Evolutionary conservation across 805 yeast species (phyloP), one percentile per base, ranked within the genome.

Genomic region (Aciculoconidium aculeatum): DNA sequence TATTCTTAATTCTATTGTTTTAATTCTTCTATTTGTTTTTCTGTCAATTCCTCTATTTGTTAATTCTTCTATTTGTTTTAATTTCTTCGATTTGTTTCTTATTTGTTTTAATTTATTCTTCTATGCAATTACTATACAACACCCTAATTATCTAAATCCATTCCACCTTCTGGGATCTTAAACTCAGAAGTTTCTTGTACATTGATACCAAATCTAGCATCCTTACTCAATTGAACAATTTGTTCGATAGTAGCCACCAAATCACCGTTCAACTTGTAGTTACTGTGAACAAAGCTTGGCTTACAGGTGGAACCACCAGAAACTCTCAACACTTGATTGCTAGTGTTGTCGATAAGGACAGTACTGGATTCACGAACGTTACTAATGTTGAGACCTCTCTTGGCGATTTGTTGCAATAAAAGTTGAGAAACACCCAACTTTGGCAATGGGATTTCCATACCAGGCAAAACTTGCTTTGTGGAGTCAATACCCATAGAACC

Each of bases 241-340:
- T 75, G 71, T 37, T 64, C 51, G 24, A 77, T 67, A 32, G 72
- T 70, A 32, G 66, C 63, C 10, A 40, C 37, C 33, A 47, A 65
- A 5, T 63, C 59, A 25, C 72, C 75, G 17, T 67, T 55, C 32
- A 90, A 58, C 54, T 79, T 79, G 58, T 65, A 77, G 23, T 72
- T 63, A 15, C 95, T 84, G 52, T 88, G 96, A 24, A 83, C 80
- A 92, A 94, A 92, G 42, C 85, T 75, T 44, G 96, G 88, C 36
- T 72, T 69, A 30, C 77, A 69, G 15, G 79, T 67, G 21, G 65
- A 54, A 27, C 95, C 95, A 26, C 96, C 96, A 15, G 90, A 75
- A 40, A 90, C 67, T 52, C 95, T 73, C 33, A 88, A 55, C 11
- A 82, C 61, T 53, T 83, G 92, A 24, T 65, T 63, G 35, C 47